These are phyloP conservation scores for Schizochytrium sp. DNA, from an alignment of 108 stramenopile genomes.

Conservation along the genomic window DNA sequence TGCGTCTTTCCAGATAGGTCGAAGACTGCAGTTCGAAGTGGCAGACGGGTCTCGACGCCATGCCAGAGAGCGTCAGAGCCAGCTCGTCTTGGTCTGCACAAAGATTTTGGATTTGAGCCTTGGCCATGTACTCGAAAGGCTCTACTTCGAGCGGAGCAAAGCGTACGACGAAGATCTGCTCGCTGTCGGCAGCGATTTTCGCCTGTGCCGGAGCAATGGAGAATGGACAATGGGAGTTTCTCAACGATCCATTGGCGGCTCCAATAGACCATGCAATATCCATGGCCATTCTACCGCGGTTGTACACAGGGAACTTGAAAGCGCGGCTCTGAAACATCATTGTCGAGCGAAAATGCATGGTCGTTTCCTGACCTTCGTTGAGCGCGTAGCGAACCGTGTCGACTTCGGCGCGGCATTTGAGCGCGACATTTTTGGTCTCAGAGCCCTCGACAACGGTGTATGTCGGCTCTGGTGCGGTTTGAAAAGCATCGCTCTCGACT, in stretches of 20 bases:
- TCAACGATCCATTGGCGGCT: too few relatives aligned
- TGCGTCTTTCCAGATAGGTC: conserved; percentile 42
- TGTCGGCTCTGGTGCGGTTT: neutral
- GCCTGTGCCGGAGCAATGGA: conserved; percentile 38
- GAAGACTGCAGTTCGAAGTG: conserved; percentile 46
- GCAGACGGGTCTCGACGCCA: conserved; percentile 42
- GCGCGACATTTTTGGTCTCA: neutral
- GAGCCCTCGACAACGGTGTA: neutral
- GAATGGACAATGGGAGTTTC: conserved; percentile 41
- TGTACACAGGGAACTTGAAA: conserved; percentile 30
- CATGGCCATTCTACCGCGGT: conserved; percentile 28
- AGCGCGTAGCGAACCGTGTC: conserved; percentile 29
- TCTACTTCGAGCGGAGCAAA: conserved; percentile 54
- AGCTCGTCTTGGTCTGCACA: neutral
- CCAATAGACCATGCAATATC: conserved; percentile 29
- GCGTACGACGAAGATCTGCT: conserved; percentile 37
- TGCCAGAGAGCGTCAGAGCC: conserved; percentile 24
- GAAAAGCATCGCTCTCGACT: neutral
- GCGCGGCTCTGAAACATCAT: conserved; percentile 45
- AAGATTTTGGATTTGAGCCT: neutral
- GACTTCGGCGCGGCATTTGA: conserved; percentile 35
- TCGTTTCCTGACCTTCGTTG: conserved; percentile 28
- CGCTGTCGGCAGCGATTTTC: conserved; percentile 20
- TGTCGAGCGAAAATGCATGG: conserved; percentile 39
- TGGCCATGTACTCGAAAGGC: conserved; percentile 34